These are phyloP conservation scores for Craspedostauros australis DNA, from an alignment of 108 stramenopile species.

Conservation along the genomic window DNA sequence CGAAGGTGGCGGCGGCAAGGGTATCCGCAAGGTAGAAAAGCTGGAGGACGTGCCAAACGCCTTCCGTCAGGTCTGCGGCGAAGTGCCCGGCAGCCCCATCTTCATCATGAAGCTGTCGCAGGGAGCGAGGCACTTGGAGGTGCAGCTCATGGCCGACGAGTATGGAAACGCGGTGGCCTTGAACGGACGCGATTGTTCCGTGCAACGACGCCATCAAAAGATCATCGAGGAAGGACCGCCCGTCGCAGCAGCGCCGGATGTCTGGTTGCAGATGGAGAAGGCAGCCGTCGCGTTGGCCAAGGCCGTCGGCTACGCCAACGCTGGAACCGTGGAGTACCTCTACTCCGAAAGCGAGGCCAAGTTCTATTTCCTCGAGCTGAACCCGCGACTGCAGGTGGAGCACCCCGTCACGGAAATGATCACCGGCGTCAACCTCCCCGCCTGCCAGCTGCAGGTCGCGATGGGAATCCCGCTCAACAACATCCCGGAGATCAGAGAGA, in stretches of 20 bases:
- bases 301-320: slow-evolving; percentile 97
- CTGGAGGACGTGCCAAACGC: slow-evolving; percentile 78
- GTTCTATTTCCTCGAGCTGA: slow-evolving; percentile 98
- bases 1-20: slow-evolving; percentile 99
- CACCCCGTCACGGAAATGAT: slow-evolving; percentile 99
- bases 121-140: slow-evolving; percentile 95
- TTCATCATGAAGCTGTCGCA: slow-evolving; percentile 94
- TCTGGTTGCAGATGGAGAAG: slow-evolving; percentile 95
- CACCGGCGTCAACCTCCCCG: slow-evolving; percentile 94
- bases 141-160: slow-evolving; percentile 96
- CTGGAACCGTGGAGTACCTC: slow-evolving; percentile 99
- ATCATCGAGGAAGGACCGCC: slow-evolving; percentile 99
- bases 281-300: slow-evolving; percentile 96
- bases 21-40: slow-evolving; percentile 82
- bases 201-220: slow-evolving; percentile 98
- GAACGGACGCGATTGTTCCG: slow-evolving; percentile 99
- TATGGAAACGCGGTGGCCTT: slow-evolving; percentile 97
- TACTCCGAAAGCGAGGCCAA: slow-evolving; percentile 86
- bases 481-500: slow-evolving; percentile 92
- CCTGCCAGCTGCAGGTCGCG: slow-evolving; percentile 96
- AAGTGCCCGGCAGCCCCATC: slow-evolving; percentile 97
- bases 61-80: slow-evolving; percentile 96
- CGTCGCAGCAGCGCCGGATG: slow-evolving; percentile 84
- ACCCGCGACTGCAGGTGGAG: slow-evolving; percentile 98
- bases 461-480: slow-evolving; percentile 98